phyloP scores from a whole-genome alignment of 257 asterid genomes.

The Dorcoceras hygrometricum region DNA sequence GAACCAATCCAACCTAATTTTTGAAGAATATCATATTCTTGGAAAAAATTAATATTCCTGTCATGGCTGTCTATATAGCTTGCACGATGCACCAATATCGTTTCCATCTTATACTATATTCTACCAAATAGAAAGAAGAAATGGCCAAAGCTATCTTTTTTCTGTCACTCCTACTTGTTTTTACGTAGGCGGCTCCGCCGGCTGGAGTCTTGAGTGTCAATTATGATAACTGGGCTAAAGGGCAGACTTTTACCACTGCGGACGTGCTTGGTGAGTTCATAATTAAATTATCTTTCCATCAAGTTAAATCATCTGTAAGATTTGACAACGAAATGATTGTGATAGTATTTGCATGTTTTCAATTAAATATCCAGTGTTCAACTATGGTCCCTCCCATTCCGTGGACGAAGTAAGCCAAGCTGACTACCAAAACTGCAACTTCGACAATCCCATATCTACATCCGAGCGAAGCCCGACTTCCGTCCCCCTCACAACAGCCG shows the following conservation, averaged over 20 bases:
- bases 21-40: too few relatives aligned
- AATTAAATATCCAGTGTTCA: too few relatives aligned
- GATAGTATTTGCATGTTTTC: too few relatives aligned
- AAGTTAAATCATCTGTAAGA: too few relatives aligned
- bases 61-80: neutral
- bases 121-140: neutral
- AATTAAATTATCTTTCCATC: too few relatives aligned
- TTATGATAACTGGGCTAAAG: conserved; percentile 45
- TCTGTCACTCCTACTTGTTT: conserved; percentile 30
- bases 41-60: neutral
- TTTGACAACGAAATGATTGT: too few relatives aligned
- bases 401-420: conserved; percentile 42
- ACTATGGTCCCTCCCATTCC: conserved; percentile 29
- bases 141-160: conserved; percentile 34
- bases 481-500: conserved; percentile 34
- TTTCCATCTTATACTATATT: too few relatives aligned
- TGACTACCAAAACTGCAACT: conserved; percentile 41
- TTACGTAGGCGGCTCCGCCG: conserved; percentile 46
- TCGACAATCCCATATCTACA: conserved; percentile 30
- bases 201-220: conserved; percentile 41
- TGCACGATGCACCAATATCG: neutral
- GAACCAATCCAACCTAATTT: too few relatives aligned
- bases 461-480: conserved; percentile 37
- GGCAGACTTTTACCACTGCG: conserved; percentile 35
- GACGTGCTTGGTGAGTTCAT: conserved; percentile 51